Base-by-base conservation (phyloP, 148 eudicot genomes). In the Rhododendron williamsianum region DNA sequence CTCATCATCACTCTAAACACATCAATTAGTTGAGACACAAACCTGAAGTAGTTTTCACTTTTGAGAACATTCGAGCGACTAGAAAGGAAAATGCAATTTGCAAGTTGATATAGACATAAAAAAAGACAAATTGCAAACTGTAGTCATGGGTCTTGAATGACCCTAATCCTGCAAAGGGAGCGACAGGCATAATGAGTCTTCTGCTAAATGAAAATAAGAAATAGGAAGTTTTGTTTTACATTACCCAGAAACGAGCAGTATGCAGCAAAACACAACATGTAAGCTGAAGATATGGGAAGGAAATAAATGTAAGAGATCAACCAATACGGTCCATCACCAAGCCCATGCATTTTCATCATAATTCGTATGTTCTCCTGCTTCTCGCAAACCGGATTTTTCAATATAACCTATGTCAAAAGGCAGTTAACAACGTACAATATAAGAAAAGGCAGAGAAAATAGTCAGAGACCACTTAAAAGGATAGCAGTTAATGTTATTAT, bases 281-380 rank as follows among this genome's bases (percentile, higher is more conserved):
- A 97, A 84, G 92, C 36, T 6, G 85, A 78, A 85, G 99, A 95
- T 87, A 97, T 84, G 21, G 87, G 87, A 84, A 97, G 93, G 88
- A 95, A 95, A 87, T 95, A 97, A 86, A 92, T 90, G 90, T 97
- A 94, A 67, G 98, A 90, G 65, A 97, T 95, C 89, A 92, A 87
- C 98, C 95, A 94, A 87, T 97, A 97, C 25, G 99, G 98, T 18
- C 96, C 95, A 88, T 95, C 98, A 30, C 96, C 98, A 65, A 97
- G 99, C 51, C 99, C 99, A 82, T 97, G 99, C 98, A 97, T 93
- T 91, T 97, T 95, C 99, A 92, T 97, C 99, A 97, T 95, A 81
- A 94, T 93, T 90, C 98, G 88, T 72, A 94, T 90, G 78, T 87
- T 92, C 51, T 91, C 92, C 90, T 97, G 90, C 88, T 93, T 97